A percentile compares a stretch with the other conserved stretches of the same genome.
Evolutionary conservation across 2,329 filamentous ascomycete species (phyloP).

Genomic region (Lecanosticta acicola): DNA sequence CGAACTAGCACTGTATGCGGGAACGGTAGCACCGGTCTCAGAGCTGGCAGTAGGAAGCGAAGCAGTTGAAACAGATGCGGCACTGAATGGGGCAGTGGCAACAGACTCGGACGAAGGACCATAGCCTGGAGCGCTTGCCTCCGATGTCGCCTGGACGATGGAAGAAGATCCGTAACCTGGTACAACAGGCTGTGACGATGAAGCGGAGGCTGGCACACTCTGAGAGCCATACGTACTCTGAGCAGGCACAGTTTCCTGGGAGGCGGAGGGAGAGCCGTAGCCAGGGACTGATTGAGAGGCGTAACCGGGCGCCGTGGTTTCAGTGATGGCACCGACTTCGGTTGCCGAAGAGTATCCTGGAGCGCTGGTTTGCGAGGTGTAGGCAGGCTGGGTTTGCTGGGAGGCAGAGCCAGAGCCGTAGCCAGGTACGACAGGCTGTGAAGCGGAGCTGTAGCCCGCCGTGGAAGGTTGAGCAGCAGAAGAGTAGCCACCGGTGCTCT

Average conservation of each 20-base stretch:
- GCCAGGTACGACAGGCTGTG: constrained; percentile 5
- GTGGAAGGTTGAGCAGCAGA: not conserved
- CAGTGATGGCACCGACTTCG: not conserved
- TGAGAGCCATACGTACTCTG: not conserved
- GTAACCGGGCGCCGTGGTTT: too few relatives aligned
- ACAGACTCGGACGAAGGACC: constrained; percentile 1
- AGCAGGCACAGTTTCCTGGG: not conserved
- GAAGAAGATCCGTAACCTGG: not conserved
- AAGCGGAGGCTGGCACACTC: not conserved
- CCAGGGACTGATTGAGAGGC: constrained; percentile 2
- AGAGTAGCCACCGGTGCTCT: constrained; percentile 1
- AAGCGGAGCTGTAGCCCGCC: constrained; percentile 1
- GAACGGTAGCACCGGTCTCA: not conserved
- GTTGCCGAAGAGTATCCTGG: constrained; percentile 1
- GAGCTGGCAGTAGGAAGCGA: constrained; percentile 1
- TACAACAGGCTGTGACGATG: constrained; percentile 1
- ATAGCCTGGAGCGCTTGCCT: not conserved
- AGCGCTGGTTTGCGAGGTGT: not conserved
- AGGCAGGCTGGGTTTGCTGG: not conserved
- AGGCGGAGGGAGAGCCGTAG: not conserved
- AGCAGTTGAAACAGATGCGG: not conserved
- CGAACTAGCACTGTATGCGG: not conserved
- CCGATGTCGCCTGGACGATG: not conserved
- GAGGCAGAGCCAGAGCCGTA: constrained; percentile 1
- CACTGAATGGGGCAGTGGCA: not conserved